These are phyloP conservation scores for Peronospora belbahrii DNA, from an alignment of 352 stramenopile genomes.

Conservation along the genomic window DNA sequence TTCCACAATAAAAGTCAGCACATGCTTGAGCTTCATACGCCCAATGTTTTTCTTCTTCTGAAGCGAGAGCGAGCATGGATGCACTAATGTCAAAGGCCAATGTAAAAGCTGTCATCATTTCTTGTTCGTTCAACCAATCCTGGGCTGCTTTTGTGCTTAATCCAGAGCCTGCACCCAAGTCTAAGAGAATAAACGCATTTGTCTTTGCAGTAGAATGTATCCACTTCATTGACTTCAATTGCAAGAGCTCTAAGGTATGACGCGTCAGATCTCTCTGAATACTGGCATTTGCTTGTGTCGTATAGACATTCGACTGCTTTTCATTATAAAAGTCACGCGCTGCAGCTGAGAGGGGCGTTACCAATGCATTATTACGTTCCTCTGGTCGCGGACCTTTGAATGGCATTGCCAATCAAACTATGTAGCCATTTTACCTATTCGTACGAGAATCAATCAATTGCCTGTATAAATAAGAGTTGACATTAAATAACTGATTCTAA, in stretches of 20 bases:
- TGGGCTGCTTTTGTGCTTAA: constrained; percentile 53
- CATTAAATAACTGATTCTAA: neutral
- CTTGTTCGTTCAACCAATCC: constrained; percentile 36
- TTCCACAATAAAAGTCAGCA: constrained; percentile 52
- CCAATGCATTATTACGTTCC: constrained; percentile 28
- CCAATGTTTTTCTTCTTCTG: neutral
- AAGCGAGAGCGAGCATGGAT: constrained; percentile 56
- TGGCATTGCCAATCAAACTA: constrained; percentile 31
- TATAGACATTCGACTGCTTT: constrained; percentile 59
- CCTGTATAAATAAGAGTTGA: constrained; percentile 4
- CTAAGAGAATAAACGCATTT: constrained; percentile 38
- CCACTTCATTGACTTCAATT: constrained; percentile 8
- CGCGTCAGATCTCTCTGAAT: constrained; percentile 66
- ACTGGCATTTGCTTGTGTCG: constrained; percentile 47
- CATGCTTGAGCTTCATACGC: constrained; percentile 7
- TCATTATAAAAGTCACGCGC: constrained; percentile 56
- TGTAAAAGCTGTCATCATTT: constrained; percentile 24
- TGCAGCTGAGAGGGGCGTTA: constrained; percentile 33
- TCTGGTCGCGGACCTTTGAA: constrained; percentile 45
- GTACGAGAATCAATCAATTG: too few species aligned
- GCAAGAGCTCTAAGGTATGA: constrained; percentile 53
- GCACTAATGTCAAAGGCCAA: constrained; percentile 74
- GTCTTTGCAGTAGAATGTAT: constrained; percentile 6
- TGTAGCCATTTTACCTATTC: constrained; percentile 5
- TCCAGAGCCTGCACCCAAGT: constrained; percentile 62